Percentiles rank a stretch among this genome's conserved stretches.
Evolutionary conservation across 257 asterid genomes (phyloP).

Genomic region (Lithospermum erythrorhizon): DNA sequence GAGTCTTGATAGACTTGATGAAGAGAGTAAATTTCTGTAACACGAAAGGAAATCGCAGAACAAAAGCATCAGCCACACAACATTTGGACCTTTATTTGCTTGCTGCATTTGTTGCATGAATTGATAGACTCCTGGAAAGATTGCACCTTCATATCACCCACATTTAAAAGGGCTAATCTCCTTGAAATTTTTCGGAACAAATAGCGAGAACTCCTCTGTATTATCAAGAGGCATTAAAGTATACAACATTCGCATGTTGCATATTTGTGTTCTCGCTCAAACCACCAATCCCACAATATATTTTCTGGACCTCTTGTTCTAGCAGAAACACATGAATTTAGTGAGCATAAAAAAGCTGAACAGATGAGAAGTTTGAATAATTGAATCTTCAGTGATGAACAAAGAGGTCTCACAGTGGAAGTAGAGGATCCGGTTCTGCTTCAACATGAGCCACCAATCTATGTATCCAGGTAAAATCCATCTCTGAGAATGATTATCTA

Average conservation of each 20-base stretch:
- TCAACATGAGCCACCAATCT: constrained; percentile 60
- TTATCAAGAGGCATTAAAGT: constrained; percentile 25
- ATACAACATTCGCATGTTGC: constrained; percentile 88
- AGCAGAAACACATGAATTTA: constrained; percentile 10
- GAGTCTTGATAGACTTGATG: too few relatives aligned
- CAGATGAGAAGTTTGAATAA: not conserved
- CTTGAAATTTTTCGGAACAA: not conserved
- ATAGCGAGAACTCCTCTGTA: not conserved
- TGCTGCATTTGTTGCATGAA: too few relatives aligned
- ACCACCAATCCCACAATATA: constrained; percentile 91
- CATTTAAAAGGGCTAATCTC: too few relatives aligned
- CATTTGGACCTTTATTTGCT: too few relatives aligned
- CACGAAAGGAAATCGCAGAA: too few relatives aligned
- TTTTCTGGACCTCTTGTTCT: constrained; percentile 75
- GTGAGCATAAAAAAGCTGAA: not conserved
- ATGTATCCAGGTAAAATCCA: constrained; percentile 1
- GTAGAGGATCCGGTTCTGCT: constrained; percentile 69
- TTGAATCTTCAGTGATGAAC: not conserved
- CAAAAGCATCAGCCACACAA: too few relatives aligned
- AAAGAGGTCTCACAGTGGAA: constrained; percentile 44
- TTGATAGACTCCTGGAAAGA: not conserved
- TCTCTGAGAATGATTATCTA: constrained; percentile 11
- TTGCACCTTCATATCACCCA: too few relatives aligned
- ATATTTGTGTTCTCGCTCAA: constrained; percentile 69
- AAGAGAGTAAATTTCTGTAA: too few relatives aligned